A percentile compares a stretch with the other conserved stretches of the same genome.
Conservation (phyloP, 192 early-diverging fungal species). For the Coemansia sp. region DNA sequence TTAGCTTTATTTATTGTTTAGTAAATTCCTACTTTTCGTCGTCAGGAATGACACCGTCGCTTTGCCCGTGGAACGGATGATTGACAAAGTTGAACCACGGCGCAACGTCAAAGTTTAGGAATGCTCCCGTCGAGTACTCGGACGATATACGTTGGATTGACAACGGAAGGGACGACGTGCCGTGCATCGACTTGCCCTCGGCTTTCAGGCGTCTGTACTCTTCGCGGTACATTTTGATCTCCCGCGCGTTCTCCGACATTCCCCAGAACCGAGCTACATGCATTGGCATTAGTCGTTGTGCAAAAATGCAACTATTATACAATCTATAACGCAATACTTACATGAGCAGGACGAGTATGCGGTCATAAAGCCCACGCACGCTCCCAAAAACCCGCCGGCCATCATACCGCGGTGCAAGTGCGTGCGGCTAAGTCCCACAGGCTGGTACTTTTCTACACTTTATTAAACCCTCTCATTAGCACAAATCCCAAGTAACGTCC, state of each 20-base stretch:
- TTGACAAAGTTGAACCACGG: conserved; percentile 80
- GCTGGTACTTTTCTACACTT: conserved; percentile 8
- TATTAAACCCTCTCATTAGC: not conserved
- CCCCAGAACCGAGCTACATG: conserved; percentile 72
- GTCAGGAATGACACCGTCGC: conserved; percentile 50
- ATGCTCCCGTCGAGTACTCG: conserved; percentile 65
- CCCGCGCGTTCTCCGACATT: conserved; percentile 80
- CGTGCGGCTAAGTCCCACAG: not conserved
- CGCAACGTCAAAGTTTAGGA: conserved; percentile 65
- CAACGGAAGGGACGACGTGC: conserved; percentile 57
- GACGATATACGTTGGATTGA: conserved; percentile 63
- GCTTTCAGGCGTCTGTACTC: conserved; percentile 65
- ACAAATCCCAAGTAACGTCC: not conserved
- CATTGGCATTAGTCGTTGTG: too few species aligned
- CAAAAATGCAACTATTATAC: too few species aligned
- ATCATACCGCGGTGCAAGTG: conserved; percentile 58
- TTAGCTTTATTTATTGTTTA: not conserved
- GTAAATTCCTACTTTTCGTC: conserved; percentile 23
- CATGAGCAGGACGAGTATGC: conserved; percentile 61
- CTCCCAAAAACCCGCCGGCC: conserved; percentile 55
- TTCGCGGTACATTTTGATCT: conserved; percentile 65
- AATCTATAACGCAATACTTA: not conserved
- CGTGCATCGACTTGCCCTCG: conserved; percentile 70
- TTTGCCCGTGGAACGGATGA: conserved; percentile 70
- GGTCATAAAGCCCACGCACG: conserved; percentile 74